Conservation (phyloP, 139 green algal species). For the Pleodorina starrii region DNA sequence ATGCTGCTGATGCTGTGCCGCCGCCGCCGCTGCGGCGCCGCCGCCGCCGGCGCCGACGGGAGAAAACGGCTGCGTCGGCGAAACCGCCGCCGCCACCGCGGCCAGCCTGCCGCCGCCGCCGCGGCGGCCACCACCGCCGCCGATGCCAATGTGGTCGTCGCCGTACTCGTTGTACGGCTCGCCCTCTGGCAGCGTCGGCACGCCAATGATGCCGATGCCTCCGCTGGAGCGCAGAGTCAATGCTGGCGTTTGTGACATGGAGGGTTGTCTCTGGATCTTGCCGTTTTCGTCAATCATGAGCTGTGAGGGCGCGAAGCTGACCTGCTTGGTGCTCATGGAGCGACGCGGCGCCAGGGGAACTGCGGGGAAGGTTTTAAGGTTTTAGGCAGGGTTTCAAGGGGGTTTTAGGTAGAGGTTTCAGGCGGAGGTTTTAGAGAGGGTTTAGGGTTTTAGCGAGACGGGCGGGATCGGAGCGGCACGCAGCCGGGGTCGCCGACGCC, state of each 20-base stretch:
- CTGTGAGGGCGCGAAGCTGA: conserved; percentile 40
- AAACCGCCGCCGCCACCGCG: no score
- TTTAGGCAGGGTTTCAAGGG: background rate
- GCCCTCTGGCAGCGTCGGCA: background rate
- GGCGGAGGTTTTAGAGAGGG: no score
- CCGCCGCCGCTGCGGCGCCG: background rate
- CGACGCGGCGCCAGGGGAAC: background rate
- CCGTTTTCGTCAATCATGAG: conserved; percentile 25
- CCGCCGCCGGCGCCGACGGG: background rate
- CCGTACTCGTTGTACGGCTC: background rate
- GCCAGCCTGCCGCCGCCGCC: background rate
- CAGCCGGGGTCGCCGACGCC: no score
- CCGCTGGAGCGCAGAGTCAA: background rate
- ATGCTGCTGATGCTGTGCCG: background rate
- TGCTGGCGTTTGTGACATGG: background rate
- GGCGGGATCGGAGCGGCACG: no score
- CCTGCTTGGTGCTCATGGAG: conserved; percentile 13
- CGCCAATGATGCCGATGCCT: background rate
- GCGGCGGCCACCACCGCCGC: background rate
- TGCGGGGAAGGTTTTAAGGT: background rate
- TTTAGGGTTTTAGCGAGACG: no score
- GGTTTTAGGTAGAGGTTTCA: background rate
- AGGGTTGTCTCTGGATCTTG: background rate
- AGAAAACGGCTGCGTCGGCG: background rate
- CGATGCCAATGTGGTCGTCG: background rate